Percentiles rank a stretch among this genome's conserved stretches.
Evolutionary conservation across 2,329 filamentous ascomycete species (phyloP).

Genomic region (Fusarium musae): DNA sequence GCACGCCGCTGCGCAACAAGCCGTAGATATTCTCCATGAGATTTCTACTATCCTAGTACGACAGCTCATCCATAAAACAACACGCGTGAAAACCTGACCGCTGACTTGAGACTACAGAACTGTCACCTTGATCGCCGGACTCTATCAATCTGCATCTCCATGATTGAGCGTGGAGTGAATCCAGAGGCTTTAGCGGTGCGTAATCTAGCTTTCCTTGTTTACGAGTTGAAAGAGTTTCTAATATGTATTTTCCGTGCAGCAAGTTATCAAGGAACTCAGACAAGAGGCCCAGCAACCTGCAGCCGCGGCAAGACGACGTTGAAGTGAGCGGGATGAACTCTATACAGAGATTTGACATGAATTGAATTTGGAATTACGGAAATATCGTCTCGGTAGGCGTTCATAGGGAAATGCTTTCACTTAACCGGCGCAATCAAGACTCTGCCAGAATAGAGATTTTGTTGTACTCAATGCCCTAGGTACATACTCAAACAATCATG

Average conservation of each 20-base stretch:
- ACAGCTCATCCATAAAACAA: slow-evolving; percentile 15
- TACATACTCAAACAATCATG: slow-evolving; percentile 21
- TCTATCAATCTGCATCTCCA: slow-evolving; percentile 92
- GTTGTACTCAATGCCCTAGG: not conserved
- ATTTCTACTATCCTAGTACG: slow-evolving; percentile 89
- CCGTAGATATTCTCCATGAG: slow-evolving; percentile 84
- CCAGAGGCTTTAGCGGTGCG: slow-evolving; percentile 93
- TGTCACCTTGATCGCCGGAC: slow-evolving; percentile 91
- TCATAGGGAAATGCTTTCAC: slow-evolving; percentile 16
- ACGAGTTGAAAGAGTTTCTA: not conserved
- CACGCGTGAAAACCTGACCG: not conserved
- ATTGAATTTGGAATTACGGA: not conserved
- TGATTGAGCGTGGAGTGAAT: slow-evolving; percentile 97
- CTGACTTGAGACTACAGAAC: slow-evolving; percentile 69
- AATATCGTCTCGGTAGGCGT: slow-evolving; percentile 18
- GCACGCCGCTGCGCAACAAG: slow-evolving; percentile 81
- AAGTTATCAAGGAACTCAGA: slow-evolving; percentile 69
- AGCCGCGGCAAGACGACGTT: slow-evolving; percentile 44
- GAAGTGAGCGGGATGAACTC: slow-evolving; percentile 23
- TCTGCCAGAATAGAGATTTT: slow-evolving; percentile 13
- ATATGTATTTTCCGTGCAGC: slow-evolving; percentile 50
- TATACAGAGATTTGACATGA: not conserved
- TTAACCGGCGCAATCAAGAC: not conserved
- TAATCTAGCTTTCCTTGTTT: not conserved
- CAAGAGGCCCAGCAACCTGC: slow-evolving; percentile 63